Conservation (phyloP, 805 yeast genomes). For the Teunomyces kruisii region DNA sequence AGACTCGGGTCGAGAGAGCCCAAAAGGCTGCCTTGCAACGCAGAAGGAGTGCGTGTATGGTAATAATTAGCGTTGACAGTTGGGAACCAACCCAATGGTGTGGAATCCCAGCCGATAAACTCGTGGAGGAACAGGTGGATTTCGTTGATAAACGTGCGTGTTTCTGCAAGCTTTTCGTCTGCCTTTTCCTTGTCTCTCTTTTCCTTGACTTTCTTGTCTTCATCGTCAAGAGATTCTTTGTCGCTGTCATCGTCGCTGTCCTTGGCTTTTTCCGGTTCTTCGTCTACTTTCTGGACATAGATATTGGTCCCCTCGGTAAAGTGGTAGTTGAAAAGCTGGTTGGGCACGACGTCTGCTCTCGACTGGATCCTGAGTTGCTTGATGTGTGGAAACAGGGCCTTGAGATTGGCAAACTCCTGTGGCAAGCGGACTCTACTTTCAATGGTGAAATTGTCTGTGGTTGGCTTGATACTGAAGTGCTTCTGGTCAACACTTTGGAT, state of each 20-base stretch:
- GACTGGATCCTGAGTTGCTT: conserved; percentile 21
- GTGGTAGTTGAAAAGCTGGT: conserved; percentile 26
- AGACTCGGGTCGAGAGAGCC: not conserved
- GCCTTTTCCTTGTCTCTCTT: too few species aligned
- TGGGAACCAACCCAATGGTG: conserved; percentile 23
- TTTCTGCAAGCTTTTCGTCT: too few species aligned
- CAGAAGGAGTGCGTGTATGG: conserved; percentile 13
- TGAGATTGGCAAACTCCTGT: not conserved
- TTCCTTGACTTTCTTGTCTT: too few species aligned
- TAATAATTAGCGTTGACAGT: conserved; percentile 30
- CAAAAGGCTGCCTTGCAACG: not conserved
- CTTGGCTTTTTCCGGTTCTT: not conserved
- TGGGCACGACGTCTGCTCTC: conserved; percentile 6
- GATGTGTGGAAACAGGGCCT: conserved; percentile 14
- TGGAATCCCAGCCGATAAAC: conserved; percentile 18
- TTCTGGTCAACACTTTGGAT: conserved; percentile 12
- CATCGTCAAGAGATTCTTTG: too few species aligned
- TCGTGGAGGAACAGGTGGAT: conserved; percentile 12
- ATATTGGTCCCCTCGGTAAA: conserved; percentile 27
- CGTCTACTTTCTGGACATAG: conserved; percentile 26
- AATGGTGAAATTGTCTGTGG: conserved; percentile 6
- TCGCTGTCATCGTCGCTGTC: too few species aligned
- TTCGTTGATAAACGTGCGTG: conserved; percentile 22
- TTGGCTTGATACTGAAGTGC: conserved; percentile 4
- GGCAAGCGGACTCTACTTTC: conserved; percentile 6